A percentile compares a stretch with the other conserved stretches of the same genome.
These are phyloP conservation scores for Cyanodermella asteris DNA, from an alignment of 2,329 filamentous ascomycete species.

Conservation along the genomic window DNA sequence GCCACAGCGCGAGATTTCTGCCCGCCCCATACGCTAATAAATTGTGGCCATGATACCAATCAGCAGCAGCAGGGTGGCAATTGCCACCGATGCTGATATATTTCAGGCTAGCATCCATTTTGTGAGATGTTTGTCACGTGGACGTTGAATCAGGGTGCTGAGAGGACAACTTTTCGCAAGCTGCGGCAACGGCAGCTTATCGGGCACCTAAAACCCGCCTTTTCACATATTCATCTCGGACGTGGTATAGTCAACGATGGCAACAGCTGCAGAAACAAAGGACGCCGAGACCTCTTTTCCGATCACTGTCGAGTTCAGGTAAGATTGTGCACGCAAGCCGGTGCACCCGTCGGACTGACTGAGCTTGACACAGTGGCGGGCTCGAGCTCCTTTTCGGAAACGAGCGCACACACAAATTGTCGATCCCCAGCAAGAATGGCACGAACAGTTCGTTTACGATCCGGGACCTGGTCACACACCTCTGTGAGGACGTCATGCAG, in stretches of 20 bases:
- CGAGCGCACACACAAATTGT: conserved; percentile 48
- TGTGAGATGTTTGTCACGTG: conserved; percentile 1
- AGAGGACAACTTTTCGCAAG: conserved; percentile 12
- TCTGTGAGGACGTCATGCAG: conserved; percentile 66
- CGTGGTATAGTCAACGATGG: neutral
- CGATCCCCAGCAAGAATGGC: conserved; percentile 40
- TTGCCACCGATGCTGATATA: conserved; percentile 69
- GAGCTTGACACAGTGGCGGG: conserved; percentile 41
- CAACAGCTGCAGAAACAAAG: neutral
- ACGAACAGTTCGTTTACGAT: conserved; percentile 44
- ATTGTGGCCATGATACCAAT: conserved; percentile 53
- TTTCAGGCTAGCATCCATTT: conserved; percentile 12
- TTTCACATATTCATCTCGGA: too few relatives aligned
- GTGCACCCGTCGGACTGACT: conserved; percentile 7
- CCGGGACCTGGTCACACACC: conserved; percentile 52
- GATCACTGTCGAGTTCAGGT: conserved; percentile 58
- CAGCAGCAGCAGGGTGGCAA: conserved; percentile 67
- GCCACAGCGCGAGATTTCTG: conserved; percentile 74
- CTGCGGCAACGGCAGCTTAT: conserved; percentile 4
- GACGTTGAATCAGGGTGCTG: conserved; percentile 15
- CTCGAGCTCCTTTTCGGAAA: conserved; percentile 87
- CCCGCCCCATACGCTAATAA: conserved; percentile 76
- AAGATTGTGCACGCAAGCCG: conserved; percentile 7
- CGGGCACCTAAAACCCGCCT: too few relatives aligned
- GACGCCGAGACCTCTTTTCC: conserved; percentile 9